Base-by-base conservation (phyloP, 2,329 filamentous ascomycete genomes). In the Parastagonospora nodorum region DNA sequence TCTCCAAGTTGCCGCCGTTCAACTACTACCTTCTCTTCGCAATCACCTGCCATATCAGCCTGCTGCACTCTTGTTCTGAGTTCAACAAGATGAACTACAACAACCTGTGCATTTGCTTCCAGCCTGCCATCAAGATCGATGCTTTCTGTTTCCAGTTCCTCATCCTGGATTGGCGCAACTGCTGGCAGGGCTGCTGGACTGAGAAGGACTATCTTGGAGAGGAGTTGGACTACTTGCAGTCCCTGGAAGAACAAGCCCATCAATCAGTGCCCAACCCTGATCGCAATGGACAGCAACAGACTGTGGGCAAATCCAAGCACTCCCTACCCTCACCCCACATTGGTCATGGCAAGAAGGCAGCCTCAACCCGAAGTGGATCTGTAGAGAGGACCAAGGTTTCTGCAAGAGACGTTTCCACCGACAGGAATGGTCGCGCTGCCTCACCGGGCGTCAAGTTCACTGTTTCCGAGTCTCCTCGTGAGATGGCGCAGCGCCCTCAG, bases 31-130 rank as follows among this genome's bases (percentile, higher is more conserved):
- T 97, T 11, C 85, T 97, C 5, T 97, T 97, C 72, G 93, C 93
- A 64, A 96, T 97, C 63, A 97, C 93, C 30, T 97, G 93, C 74
- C 93, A 97, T 67, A 86, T 97, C 42, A 96, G 92, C 64, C 83
- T 97, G 24, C 82, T 97, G 8, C 86, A 96, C 62, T 92, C 90
- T 1, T 93, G 96, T 73, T 89, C 92, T 19, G 90, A 95, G 58
- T 92, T 93, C 79, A 97, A 97, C 82, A 96, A 96, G 78, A 97
- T 97, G 93, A 91, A 96, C 70, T 96, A 93, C 71, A 87, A 90
- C 68, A 97, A 97, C 60, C 80, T 97, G 19, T 96, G 92, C 76
- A 96, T 97, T 63, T 97, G 93, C 77, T 97, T 97, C 75, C 92
- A 96, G 74, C 93, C 93, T 3, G 96, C 92, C 74, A 91, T 97